Conservation (phyloP, 2,329 filamentous ascomycete genomes). For the Didymellaceae sp. region DNA sequence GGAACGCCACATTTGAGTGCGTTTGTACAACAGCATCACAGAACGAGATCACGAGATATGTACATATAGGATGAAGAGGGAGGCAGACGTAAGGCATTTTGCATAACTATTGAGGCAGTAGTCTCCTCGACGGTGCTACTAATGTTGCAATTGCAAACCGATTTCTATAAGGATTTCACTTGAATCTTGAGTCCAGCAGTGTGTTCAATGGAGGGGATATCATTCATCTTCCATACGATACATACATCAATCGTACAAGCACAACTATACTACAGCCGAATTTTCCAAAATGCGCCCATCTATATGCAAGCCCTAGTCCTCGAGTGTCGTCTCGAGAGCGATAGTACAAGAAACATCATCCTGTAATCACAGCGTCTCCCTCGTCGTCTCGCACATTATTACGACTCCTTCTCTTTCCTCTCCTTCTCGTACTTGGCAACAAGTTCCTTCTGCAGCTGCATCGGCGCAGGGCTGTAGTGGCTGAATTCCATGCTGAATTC, state of each 20-base stretch:
- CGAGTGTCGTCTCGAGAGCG: neutral
- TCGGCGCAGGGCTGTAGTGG: constrained; percentile 87
- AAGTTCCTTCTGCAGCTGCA: constrained; percentile 84
- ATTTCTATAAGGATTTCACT: too few species aligned
- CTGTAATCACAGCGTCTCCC: neutral
- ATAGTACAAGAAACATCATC: constrained; percentile 7
- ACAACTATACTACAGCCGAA: constrained; percentile 22
- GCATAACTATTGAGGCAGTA: too few species aligned
- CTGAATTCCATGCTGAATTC: constrained; percentile 99
- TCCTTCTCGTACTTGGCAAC: constrained; percentile 72
- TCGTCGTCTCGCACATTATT: neutral
- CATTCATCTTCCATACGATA: constrained; percentile 13
- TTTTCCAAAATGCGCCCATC: constrained; percentile 25
- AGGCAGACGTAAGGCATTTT: neutral
- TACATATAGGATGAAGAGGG: constrained; percentile 16
- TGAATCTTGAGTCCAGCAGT: too few species aligned
- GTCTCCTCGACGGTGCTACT: too few species aligned
- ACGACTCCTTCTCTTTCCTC: constrained; percentile 67
- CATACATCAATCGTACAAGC: constrained; percentile 24
- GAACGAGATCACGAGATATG: constrained; percentile 16
- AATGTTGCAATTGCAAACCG: too few species aligned
- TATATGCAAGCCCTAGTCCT: constrained; percentile 28
- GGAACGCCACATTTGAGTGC: neutral
- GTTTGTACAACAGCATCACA: constrained; percentile 27
- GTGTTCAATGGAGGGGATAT: constrained; percentile 24